A percentile compares a stretch with the other conserved stretches of the same genome.
Evolutionary conservation across 805 yeast species (phyloP).

Genomic region (Cephaloascus albidus): DNA sequence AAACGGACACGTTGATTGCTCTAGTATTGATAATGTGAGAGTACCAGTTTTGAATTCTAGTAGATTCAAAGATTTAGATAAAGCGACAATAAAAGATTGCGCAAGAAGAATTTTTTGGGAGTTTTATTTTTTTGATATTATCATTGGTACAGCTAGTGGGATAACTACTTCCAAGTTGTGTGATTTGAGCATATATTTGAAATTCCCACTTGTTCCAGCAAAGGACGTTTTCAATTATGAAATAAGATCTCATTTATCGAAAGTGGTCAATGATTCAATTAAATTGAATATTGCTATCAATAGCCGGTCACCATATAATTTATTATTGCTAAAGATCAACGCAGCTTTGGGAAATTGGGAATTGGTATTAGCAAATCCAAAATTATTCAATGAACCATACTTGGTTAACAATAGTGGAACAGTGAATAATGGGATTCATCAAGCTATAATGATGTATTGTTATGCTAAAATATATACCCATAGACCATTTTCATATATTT

Average conservation of each 20-base stretch:
- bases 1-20: conserved; percentile 16
- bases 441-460: conserved; percentile 34
- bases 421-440: conserved; percentile 47
- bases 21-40: neutral
- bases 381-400: conserved; percentile 28
- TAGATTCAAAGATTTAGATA: conserved; percentile 2
- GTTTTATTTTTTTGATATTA: conserved; percentile 38
- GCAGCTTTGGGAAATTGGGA: conserved; percentile 45
- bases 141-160: conserved; percentile 48
- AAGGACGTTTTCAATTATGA: conserved; percentile 33
- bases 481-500: conserved; percentile 42
- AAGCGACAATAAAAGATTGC: conserved; percentile 10
- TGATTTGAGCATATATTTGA: conserved; percentile 19
- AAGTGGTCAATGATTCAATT: conserved; percentile 40
- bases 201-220: conserved; percentile 28
- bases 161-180: conserved; percentile 29
- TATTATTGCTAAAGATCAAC: conserved; percentile 24
- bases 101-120: conserved; percentile 45
- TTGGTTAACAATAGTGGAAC: conserved; percentile 30
- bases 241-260: conserved; percentile 34
- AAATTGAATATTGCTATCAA: conserved; percentile 36
- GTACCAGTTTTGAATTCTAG: conserved; percentile 1
- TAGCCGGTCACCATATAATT: conserved; percentile 24
- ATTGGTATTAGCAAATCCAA: conserved; percentile 33
- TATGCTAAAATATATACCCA: conserved; percentile 49